These are phyloP conservation scores for Fusarium illudens DNA, from an alignment of 2,329 filamentous ascomycete species.

Conservation along the genomic window DNA sequence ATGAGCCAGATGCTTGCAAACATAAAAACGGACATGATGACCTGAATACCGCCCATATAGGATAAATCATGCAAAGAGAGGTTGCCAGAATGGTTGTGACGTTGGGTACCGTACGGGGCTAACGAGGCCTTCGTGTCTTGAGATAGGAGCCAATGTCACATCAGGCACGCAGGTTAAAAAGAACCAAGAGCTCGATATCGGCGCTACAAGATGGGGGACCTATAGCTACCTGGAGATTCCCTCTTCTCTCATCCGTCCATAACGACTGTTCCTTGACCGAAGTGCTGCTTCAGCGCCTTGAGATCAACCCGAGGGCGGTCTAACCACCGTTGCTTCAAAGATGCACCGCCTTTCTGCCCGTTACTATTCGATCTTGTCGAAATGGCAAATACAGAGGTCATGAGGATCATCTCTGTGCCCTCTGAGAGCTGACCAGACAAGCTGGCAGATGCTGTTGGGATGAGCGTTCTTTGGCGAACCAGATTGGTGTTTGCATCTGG, in stretches of 20 bases:
- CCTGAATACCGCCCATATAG: too few species aligned
- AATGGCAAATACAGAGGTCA: constrained; percentile 17
- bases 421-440: not conserved
- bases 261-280: not conserved
- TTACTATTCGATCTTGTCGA: not conserved
- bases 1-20: too few species aligned
- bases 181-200: too few species aligned
- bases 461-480: constrained; percentile 23
- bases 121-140: too few species aligned
- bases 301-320: not conserved
- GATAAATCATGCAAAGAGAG: too few species aligned
- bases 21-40: not conserved
- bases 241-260: not conserved
- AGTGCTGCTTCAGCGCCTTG: not conserved
- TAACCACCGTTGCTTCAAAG: constrained; percentile 16
- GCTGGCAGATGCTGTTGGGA: constrained; percentile 7
- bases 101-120: too few species aligned
- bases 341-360: rapidly evolving
- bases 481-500: constrained; percentile 35
- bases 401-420: not conserved
- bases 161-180: too few species aligned
- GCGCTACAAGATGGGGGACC: too few species aligned
- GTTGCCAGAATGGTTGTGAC: too few species aligned
- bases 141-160: too few species aligned
- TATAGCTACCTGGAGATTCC: rapidly evolving